phyloP scores from a whole-genome alignment of 2,329 filamentous ascomycete species.

The Penicillium brasilianum region DNA sequence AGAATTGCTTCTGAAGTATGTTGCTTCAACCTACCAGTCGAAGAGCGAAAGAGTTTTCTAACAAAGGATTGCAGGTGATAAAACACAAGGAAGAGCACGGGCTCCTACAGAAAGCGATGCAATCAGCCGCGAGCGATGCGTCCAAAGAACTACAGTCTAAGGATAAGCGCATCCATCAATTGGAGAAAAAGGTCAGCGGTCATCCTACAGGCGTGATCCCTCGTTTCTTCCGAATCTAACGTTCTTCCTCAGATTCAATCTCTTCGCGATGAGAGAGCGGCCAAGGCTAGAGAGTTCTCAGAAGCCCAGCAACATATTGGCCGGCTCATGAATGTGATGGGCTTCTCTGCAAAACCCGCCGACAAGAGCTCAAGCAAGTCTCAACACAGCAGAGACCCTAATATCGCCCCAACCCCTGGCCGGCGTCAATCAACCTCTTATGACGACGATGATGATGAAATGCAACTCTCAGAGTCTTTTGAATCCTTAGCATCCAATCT shows the following conservation, averaged over 20 bases:
- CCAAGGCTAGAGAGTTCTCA: conserved; percentile 46
- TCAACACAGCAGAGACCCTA: conserved; percentile 19
- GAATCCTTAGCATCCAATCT: conserved; percentile 26
- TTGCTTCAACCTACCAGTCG: no score
- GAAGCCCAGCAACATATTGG: conserved; percentile 48
- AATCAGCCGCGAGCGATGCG: conserved; percentile 31
- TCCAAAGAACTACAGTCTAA: conserved; percentile 38
- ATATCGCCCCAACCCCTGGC: conserved; percentile 14
- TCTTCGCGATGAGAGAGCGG: conserved; percentile 41
- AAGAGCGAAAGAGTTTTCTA: neutral
- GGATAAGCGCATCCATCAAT: conserved; percentile 37
- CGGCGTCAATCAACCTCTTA: conserved; percentile 24
- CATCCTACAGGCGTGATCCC: neutral
- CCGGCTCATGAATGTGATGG: conserved; percentile 47
- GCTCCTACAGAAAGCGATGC: conserved; percentile 33
- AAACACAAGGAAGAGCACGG: conserved; percentile 35
- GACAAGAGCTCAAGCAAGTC: conserved; percentile 25
- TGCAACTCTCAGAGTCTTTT: conserved; percentile 30
- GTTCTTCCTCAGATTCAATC: conserved; percentile 37
- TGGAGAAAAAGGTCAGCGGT: conserved; percentile 41
- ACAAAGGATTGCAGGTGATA: conserved; percentile 24
- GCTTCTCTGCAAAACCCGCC: conserved; percentile 34
- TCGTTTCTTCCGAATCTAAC: neutral
- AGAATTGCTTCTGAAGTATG: conserved; percentile 32
- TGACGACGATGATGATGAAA: conserved; percentile 25